A percentile compares a stretch with the other conserved stretches of the same genome.
Evolutionary conservation across 1,284 basidiomycete genomes (phyloP).

Genomic region (Cutaneotrichosporon cyanovorans): DNA sequence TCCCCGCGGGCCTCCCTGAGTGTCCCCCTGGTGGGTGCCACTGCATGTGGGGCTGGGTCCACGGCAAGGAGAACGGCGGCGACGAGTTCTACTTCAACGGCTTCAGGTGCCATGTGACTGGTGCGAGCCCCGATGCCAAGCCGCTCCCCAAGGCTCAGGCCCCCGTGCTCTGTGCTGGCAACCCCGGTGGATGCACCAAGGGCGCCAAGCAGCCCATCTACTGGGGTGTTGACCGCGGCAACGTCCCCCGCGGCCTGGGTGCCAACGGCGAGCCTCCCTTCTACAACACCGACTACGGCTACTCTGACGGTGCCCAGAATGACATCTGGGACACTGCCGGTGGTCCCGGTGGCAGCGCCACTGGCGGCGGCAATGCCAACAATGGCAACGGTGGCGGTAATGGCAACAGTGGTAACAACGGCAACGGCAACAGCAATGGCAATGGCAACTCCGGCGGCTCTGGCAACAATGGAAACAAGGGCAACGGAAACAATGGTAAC

Average conservation of each 20-base stretch:
- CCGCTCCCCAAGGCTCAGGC: slow-evolving; percentile 30
- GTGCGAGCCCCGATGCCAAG: slow-evolving; percentile 19
- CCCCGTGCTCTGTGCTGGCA: slow-evolving; percentile 19
- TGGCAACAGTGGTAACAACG: background rate
- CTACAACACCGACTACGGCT: slow-evolving; percentile 42
- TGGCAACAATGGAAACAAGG: background rate
- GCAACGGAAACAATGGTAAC: background rate
- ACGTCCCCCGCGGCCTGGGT: slow-evolving; percentile 47
- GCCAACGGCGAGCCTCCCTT: slow-evolving; percentile 41
- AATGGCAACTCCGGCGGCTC: background rate
- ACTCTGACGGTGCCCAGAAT: slow-evolving; percentile 45
- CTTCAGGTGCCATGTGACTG: slow-evolving; percentile 39
- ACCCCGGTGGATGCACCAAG: slow-evolving; percentile 21
- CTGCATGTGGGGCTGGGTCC: slow-evolving; percentile 66
- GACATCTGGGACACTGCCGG: slow-evolving; percentile 32
- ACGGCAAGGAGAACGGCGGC: slow-evolving; percentile 20
- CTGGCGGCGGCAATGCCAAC: background rate
- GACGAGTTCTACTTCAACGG: slow-evolving; percentile 30
- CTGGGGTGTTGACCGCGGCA: slow-evolving; percentile 17
- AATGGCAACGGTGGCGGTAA: background rate
- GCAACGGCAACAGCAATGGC: background rate
- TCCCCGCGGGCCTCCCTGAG: slow-evolving; percentile 60
- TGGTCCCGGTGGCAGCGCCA: background rate
- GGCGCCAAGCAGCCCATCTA: slow-evolving; percentile 21
- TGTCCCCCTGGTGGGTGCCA: slow-evolving; percentile 58